A percentile compares a stretch with the other conserved stretches of the same genome.
Evolutionary conservation across 2,329 filamentous ascomycete genomes (phyloP).

Genomic region (Colletotrichum falcatum): DNA sequence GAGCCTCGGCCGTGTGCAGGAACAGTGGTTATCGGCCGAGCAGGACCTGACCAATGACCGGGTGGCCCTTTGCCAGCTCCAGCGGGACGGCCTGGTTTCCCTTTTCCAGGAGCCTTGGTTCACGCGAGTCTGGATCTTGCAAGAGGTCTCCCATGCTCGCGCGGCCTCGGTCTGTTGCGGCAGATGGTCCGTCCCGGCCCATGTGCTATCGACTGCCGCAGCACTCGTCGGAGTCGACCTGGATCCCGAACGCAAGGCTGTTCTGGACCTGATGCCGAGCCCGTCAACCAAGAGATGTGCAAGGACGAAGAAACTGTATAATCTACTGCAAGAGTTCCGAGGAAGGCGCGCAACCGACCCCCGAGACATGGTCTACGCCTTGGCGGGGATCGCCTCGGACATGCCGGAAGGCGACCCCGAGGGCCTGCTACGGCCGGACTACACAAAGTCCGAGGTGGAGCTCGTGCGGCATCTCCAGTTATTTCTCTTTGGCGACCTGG

Average conservation of each 20-base stretch:
- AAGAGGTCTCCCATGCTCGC: constrained; percentile 8
- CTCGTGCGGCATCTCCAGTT: neutral
- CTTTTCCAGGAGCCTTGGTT: constrained; percentile 9
- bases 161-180: constrained; percentile 3
- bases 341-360: constrained; percentile 7
- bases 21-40: neutral
- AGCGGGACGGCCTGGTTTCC: neutral
- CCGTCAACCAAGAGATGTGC: neutral
- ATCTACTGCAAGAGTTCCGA: neutral
- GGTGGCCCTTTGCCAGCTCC: neutral
- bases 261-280: constrained; percentile 6
- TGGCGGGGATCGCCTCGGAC: constrained; percentile 12
- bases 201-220: neutral
- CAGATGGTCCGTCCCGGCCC: neutral
- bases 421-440: neutral
- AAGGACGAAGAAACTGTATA: neutral
- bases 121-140: constrained; percentile 18
- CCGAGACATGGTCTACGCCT: constrained; percentile 10
- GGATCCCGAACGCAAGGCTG: neutral
- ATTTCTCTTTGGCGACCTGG: too few species aligned
- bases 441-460: neutral
- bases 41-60: neutral
- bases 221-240: neutral
- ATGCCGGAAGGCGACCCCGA: neutral
- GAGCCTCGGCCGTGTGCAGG: neutral